Evolutionary conservation across 73 alveolate genomes (phyloP), one percentile per base, ranked within the genome.

Genomic region (Paramecium caudatum): DNA sequence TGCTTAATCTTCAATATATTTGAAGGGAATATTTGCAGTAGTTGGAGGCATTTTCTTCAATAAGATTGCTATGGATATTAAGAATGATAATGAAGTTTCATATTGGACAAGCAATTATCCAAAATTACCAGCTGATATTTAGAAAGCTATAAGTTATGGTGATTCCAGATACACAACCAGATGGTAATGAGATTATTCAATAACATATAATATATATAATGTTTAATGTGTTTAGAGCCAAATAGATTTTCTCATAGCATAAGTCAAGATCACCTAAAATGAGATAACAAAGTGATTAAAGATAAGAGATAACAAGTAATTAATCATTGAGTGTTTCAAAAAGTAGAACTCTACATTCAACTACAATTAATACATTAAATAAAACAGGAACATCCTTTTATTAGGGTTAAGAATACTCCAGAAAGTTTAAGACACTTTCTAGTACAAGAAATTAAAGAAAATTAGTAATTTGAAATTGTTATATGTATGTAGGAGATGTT

Each of bases 21-120:
- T 65, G 83, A 65, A 65, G 32, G 83, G 83, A 6, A 65, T 65
- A 25, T 65, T 65, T 1, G 49, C 83, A 30, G 25, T 65, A 12
- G 83, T 30, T 12, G 83, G 83, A 65, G 27, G 27, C 27, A 65
- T 43, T 10, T 5, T 55, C 30, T 65, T 65, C 34, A 65, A 65
- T 65, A 65, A 65, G 39, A 33, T 65, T 65, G 83, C 48, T 25
- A 65, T 65, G 83, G 83, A 65, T 65, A n/a, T 65, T 33, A 65
- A 2, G 83, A 65, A 32, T 65, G 47, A 65, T 17, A 65, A 65
- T 65, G 83, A 65, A 10, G 39, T 65, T 36, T 33, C 50, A 32
- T 65, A 65, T 65, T 65, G 83, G 83, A 36, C 47, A 65, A 1
- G 33, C 9, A 65, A 65, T 65, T 65, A n/a, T 33, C 50, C 47